Base-by-base conservation (phyloP, 2,329 filamentous ascomycete genomes). In the Didymosphaeria variabile region DNA sequence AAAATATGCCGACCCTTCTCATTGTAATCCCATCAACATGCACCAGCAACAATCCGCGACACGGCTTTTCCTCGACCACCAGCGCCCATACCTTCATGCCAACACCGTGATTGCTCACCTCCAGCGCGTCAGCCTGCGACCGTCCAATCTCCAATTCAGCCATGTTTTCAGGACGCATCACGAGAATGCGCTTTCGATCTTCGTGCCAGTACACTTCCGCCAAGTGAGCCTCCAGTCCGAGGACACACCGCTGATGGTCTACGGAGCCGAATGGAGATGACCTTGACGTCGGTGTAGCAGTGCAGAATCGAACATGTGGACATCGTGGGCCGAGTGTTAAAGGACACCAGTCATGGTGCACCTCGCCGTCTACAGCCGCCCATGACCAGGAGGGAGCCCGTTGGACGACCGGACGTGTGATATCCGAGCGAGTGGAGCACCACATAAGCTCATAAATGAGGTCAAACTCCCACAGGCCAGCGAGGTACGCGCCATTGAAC, bases 361-460 rank as follows among this genome's bases (percentile, higher is more conserved):
- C 51, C 56, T 65, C 60, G 15, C 59, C 58, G 46, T 63, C 59
- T 26, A 65, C 53, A 10, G 63, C 56, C 17, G 57, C 61, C 61
- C 64, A 66, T n/a, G 59, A 64, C 64, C 64, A 66, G 2, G 61
- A 60, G 1, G 64, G 64, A 10, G 64, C 61, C 12, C 64, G 56
- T n/a, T 57, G 62, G 32, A 40, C 40, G 13, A 29, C 26, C 26
- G 64, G 64, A 13, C 61, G 59, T 17, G 58, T 49, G 15, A 67
- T 65, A 38, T 66, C 63, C 9, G 63, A 52, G 2, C 63, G 61
- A 19, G 15, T 47, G 8, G 60, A 55, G 49, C 63, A 60, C 65
- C 65, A 67, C 50, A 67, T 59, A 7, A 67, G 55, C 42, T 67
- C 61, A 3, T 55, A 47, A 2, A 55, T 13, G 6, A 67, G 34